Evolutionary conservation across 192 early-diverging fungal genomes (phyloP), one percentile per base, ranked within the genome.

Genomic region (Lunasporangiospora selenospora): DNA sequence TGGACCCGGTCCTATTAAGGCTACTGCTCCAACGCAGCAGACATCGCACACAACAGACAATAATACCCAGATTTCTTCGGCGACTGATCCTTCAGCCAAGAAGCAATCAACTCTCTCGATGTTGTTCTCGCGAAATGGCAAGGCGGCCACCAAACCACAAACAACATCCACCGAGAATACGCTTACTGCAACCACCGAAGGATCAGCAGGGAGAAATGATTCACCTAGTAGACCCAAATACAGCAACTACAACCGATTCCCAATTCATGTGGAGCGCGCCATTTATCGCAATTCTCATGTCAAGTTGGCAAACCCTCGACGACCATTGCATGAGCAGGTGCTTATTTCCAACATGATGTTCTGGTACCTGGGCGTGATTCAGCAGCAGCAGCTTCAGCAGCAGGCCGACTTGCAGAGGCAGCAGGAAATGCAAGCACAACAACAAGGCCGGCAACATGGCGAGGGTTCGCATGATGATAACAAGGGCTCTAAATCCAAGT

Each of bases 291-390:
- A 90, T 19, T 87, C 87, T 2, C 88, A 89, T 24, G 85, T 88
- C 8, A 92, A 92, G 64, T 67, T 92, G 43, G 89, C 90, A 19
- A 92, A 90, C 50, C 87, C 90, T 29, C 77, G 90, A 23, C 83
- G 90, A 3, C 90, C 90, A 19, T 65, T 92, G 18, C 71, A 87
- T 19, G 85, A 92, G 32, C 90, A 92, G 67, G 90, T 92, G 15
- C 57, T 90, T 57, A 81, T 92, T 40, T 90, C 90, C 23, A 92
- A 92, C 49, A 85, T 90, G 83, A 88, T 92, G 86, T 90, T 92
- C 64, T 92, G 90, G 90, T 92, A 92, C 67, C 67, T 92, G 41
- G 87, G 86, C 30, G 81, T 90, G 5, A 85, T 90, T 44, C 87
- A 88, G 53, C 84, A 84, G 16, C 80, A 75, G 46, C 53, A 77